These are phyloP conservation scores for Lignosus rhinocerotis DNA, from an alignment of 1,284 basidiomycete species.

Conservation along the genomic window DNA sequence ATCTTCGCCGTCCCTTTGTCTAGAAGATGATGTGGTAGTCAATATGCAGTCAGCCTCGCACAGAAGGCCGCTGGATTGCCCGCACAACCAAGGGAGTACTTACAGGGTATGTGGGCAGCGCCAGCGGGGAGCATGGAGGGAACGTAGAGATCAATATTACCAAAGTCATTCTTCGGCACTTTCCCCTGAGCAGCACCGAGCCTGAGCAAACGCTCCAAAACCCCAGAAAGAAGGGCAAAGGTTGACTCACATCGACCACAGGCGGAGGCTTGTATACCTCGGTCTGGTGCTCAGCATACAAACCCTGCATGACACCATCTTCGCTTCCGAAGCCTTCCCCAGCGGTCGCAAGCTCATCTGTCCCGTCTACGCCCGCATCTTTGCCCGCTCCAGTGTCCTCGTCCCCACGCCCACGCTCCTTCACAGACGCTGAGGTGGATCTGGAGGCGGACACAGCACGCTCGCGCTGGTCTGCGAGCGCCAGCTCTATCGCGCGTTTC, in stretches of 20 bases:
- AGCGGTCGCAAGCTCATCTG: slow-evolving; percentile 17
- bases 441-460: slow-evolving; percentile 8
- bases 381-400: slow-evolving; percentile 21
- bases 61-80: background rate
- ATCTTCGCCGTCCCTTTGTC: slow-evolving; percentile 90
- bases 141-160: slow-evolving; percentile 96
- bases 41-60: background rate
- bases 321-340: slow-evolving; percentile 39
- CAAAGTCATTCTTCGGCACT: slow-evolving; percentile 94
- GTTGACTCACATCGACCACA: slow-evolving; percentile 70
- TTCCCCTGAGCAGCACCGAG: slow-evolving; percentile 61
- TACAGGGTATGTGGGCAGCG: slow-evolving; percentile 86
- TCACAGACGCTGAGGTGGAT: background rate
- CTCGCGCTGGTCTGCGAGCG: slow-evolving; percentile 41
- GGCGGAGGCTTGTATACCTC: slow-evolving; percentile 80
- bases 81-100: slow-evolving; percentile 35
- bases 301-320: slow-evolving; percentile 78
- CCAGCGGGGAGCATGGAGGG: slow-evolving; percentile 93
- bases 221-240: background rate
- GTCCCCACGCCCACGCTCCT: slow-evolving; percentile 34
- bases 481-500: slow-evolving; percentile 83
- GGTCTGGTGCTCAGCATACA: slow-evolving; percentile 89
- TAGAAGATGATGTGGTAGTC: slow-evolving; percentile 33
- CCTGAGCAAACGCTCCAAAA: background rate
- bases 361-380: slow-evolving; percentile 4